Conservation (phyloP, 345 rosid species). For the Camelina sativa region DNA sequence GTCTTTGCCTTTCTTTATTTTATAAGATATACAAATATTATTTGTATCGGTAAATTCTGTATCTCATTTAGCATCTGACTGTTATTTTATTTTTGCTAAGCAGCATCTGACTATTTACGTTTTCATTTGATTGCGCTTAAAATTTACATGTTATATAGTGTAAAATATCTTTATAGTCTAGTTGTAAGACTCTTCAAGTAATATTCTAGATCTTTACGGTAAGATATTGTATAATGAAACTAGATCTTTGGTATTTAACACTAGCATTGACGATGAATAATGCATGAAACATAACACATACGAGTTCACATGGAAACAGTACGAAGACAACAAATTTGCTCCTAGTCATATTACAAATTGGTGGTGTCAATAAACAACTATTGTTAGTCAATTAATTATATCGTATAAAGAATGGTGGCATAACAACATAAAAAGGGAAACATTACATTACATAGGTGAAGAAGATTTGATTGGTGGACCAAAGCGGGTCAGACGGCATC, state of each 20-base stretch:
- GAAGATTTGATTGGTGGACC: conserved; percentile 19
- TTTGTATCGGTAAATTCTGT: background rate
- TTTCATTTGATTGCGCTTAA: too few species aligned
- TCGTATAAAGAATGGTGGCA: background rate
- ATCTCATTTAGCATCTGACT: background rate
- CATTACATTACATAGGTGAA: conserved; percentile 1
- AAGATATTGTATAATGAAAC: too few species aligned
- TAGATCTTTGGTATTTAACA: too few species aligned
- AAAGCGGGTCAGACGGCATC: conserved; percentile 1
- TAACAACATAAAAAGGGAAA: background rate
- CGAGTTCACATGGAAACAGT: background rate
- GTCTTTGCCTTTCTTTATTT: conserved; percentile 5
- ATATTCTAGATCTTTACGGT: too few species aligned
- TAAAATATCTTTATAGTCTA: too few species aligned
- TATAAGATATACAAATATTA: background rate
- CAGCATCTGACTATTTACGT: too few species aligned
- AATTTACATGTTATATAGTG: too few species aligned
- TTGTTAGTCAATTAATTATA: background rate
- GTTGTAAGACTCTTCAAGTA: too few species aligned
- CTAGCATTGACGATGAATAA: background rate
- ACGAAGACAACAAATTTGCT: background rate
- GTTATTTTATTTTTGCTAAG: too few species aligned
- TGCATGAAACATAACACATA: background rate
- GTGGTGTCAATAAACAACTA: background rate
- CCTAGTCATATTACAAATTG: too few species aligned